Conservation (phyloP, 805 yeast genomes). For the Starmerella bombi region DNA sequence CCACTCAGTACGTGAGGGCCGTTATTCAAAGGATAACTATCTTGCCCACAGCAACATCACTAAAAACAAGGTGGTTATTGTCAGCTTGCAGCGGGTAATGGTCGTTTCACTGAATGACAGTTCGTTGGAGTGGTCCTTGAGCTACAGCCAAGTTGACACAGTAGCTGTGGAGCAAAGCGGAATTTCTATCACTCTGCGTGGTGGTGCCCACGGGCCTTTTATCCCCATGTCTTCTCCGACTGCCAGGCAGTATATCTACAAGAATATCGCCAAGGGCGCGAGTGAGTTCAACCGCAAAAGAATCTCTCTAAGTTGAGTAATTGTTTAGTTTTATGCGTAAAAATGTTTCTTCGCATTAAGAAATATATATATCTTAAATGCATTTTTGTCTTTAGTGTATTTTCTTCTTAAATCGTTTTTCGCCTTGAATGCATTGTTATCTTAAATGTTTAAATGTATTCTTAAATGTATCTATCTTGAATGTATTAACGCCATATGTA, state of each 20-base stretch:
- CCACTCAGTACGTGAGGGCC: constrained; percentile 70
- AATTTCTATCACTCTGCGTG: constrained; percentile 48
- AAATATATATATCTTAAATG: neutral
- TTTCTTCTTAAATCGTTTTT: no score
- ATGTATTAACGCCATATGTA: no score
- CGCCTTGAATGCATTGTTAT: no score
- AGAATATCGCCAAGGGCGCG: constrained; percentile 66
- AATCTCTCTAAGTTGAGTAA: constrained; percentile 17
- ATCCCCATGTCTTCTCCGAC: constrained; percentile 63
- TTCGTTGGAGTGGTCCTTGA: constrained; percentile 57
- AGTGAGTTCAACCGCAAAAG: constrained; percentile 44
- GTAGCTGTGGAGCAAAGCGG: constrained; percentile 73
- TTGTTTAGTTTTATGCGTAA: neutral
- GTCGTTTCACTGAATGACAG: constrained; percentile 50
- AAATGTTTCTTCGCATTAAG: neutral
- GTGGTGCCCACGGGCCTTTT: constrained; percentile 50
- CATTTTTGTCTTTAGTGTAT: neutral
- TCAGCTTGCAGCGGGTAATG: constrained; percentile 58
- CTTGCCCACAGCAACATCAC: constrained; percentile 81
- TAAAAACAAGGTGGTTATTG: constrained; percentile 59
- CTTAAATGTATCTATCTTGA: neutral
- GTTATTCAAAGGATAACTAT: constrained; percentile 56
- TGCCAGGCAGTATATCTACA: constrained; percentile 54
- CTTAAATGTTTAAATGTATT: no score
- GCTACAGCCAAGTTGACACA: constrained; percentile 50